Conservation (phyloP, 2,329 filamentous ascomycete genomes). For the Phyllosticta ampelicida region DNA sequence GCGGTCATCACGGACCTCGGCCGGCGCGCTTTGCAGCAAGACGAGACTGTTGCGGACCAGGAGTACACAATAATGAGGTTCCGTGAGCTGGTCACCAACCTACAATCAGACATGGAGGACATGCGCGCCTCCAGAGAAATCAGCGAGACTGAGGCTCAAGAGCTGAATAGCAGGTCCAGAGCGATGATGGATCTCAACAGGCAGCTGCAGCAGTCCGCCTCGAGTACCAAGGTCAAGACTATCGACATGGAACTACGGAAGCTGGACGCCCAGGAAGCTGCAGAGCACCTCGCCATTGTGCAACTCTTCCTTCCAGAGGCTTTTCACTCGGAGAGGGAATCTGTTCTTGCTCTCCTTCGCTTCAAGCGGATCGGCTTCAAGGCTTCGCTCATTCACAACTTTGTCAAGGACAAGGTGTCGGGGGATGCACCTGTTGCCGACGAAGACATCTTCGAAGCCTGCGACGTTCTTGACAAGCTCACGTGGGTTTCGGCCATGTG, state of each 20-base stretch:
- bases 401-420: conserved; percentile 65
- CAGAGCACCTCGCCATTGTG: conserved; percentile 79
- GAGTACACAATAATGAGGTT: conserved; percentile 85
- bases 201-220: conserved; percentile 80
- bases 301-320: conserved; percentile 53
- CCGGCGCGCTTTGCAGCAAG: conserved; percentile 62
- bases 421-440: conserved; percentile 57
- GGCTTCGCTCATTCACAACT: conserved; percentile 63
- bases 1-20: conserved; percentile 72
- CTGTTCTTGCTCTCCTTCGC: conserved; percentile 75
- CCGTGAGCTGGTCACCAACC: conserved; percentile 72
- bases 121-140: conserved; percentile 87
- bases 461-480: conserved; percentile 75
- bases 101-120: conserved; percentile 82
- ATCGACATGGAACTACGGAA: conserved; percentile 83
- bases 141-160: conserved; percentile 84
- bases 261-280: conserved; percentile 79
- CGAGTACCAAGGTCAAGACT: conserved; percentile 86
- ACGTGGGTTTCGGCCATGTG: conserved; percentile 76
- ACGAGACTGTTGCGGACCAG: conserved; percentile 71
- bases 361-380: conserved; percentile 88
- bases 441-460: conserved; percentile 69
- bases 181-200: conserved; percentile 96
- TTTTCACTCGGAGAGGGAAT: conserved; percentile 46
- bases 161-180: conserved; percentile 75